Evolutionary conservation across 495 filamentous ascomycete species (phyloP).

Genomic region (Aspergillus bertholletiae): DNA sequence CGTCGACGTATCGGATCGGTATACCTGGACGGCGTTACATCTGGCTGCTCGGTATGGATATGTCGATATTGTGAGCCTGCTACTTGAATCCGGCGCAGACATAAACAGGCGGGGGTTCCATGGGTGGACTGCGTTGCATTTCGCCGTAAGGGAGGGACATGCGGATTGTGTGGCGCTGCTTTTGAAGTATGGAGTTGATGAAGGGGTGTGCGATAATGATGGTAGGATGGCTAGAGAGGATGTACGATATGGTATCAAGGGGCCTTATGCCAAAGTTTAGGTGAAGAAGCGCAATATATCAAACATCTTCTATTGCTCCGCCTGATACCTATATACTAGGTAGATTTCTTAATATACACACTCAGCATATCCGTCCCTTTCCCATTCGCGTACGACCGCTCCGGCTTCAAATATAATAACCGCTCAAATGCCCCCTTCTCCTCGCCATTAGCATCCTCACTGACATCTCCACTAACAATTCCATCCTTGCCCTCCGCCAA

Average conservation of each 20-base stretch:
- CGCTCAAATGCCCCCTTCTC: constrained; percentile 14
- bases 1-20: not conserved
- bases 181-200: not conserved
- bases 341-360: constrained; percentile 15
- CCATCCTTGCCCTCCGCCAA: constrained; percentile 22
- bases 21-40: constrained; percentile 1
- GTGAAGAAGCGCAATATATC: too few species aligned
- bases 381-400: constrained; percentile 18
- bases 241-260: not conserved
- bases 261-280: not conserved
- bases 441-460: too few species aligned
- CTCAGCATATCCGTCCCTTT: constrained; percentile 29
- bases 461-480: constrained; percentile 1
- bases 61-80: not conserved
- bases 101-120: not conserved
- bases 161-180: not conserved
- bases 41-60: constrained; percentile 3
- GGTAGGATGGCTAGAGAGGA: not conserved
- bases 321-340: too few species aligned
- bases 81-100: not conserved
- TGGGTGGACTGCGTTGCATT: constrained; percentile 1
- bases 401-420: constrained; percentile 21
- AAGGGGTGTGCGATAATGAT: not conserved
- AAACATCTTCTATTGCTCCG: too few species aligned
- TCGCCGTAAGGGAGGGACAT: not conserved